Percentiles rank a stretch among this genome's conserved stretches.
phyloP scores from a whole-genome alignment of 805 yeast species.

The Schizosaccharomyces osmophilus region DNA sequence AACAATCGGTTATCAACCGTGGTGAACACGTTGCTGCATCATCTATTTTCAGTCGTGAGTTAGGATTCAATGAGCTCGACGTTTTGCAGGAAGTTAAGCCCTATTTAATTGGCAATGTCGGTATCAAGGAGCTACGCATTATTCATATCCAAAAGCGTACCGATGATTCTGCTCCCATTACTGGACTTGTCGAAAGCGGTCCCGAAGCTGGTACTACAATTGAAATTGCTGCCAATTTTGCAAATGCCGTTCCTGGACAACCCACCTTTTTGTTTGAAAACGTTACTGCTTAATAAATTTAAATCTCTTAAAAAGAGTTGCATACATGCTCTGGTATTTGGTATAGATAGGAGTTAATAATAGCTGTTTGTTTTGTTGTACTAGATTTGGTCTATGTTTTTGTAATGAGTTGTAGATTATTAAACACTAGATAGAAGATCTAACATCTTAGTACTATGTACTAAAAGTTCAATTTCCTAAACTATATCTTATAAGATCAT shows the following conservation, averaged over 20 bases:
- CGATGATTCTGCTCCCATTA: neutral
- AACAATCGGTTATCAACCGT: slow-evolving; percentile 38
- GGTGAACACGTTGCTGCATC: slow-evolving; percentile 35
- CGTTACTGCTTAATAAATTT: slow-evolving; percentile 22
- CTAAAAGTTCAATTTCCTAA: too few relatives aligned
- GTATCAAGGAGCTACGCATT: neutral
- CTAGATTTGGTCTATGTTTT: too few relatives aligned
- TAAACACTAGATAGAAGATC: too few relatives aligned
- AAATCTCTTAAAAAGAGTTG: neutral
- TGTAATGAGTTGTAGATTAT: too few relatives aligned
- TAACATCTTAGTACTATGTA: too few relatives aligned
- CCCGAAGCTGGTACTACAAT: neutral
- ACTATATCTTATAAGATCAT: too few relatives aligned
- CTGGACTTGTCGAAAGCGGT: neutral
- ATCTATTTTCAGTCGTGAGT: slow-evolving; percentile 70
- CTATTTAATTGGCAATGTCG: slow-evolving; percentile 8
- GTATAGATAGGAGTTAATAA: too few relatives aligned
- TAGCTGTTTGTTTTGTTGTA: too few relatives aligned
- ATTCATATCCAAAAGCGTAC: neutral
- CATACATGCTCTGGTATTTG: too few relatives aligned
- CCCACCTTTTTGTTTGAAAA: slow-evolving; percentile 32
- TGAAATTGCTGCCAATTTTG: neutral
- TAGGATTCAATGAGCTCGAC: slow-evolving; percentile 52
- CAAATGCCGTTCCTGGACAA: slow-evolving; percentile 1
- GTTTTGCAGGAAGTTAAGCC: slow-evolving; percentile 27